A percentile compares a stretch with the other conserved stretches of the same genome.
Conservation (phyloP, 768 basidiomycete species). For the Pleurotus tuoliensis region DNA sequence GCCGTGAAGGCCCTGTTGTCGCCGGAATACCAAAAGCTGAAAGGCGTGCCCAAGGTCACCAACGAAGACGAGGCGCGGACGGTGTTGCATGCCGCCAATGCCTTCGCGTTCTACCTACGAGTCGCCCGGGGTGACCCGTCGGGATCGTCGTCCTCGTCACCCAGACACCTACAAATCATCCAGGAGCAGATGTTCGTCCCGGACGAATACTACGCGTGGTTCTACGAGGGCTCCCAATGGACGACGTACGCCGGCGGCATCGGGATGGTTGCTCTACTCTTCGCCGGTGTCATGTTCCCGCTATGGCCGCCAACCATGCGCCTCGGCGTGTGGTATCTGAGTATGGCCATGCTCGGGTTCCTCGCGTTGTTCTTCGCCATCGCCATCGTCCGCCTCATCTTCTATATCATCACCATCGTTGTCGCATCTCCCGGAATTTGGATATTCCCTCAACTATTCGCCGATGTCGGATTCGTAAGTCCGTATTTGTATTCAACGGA, state of each 20-base stretch:
- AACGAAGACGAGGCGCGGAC: constrained; percentile 71
- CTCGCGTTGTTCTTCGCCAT: constrained; percentile 89
- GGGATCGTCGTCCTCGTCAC: constrained; percentile 65
- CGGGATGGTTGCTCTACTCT: constrained; percentile 89
- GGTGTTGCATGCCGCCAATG: constrained; percentile 67
- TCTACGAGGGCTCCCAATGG: constrained; percentile 93
- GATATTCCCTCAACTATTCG: constrained; percentile 98
- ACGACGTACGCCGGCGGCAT: constrained; percentile 88
- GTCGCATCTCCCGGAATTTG: constrained; percentile 89
- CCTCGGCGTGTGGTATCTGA: constrained; percentile 93
- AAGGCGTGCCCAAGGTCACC: constrained; percentile 70
- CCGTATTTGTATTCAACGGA: background rate
- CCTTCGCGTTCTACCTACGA: constrained; percentile 89
- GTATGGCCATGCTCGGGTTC: constrained; percentile 81
- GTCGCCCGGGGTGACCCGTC: constrained; percentile 74
- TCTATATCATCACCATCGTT: constrained; percentile 90
- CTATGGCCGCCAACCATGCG: constrained; percentile 94
- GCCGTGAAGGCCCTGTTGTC: constrained; percentile 90
- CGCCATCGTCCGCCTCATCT: constrained; percentile 86
- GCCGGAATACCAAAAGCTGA: constrained; percentile 87
- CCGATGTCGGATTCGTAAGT: constrained; percentile 97
- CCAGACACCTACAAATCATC: constrained; percentile 76
- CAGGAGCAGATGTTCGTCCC: constrained; percentile 76
- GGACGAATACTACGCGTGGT: constrained; percentile 93
- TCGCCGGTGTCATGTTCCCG: constrained; percentile 98